phyloP scores from a whole-genome alignment of 2,329 filamentous ascomycete species.

The Sporothrix curviconia region DNA sequence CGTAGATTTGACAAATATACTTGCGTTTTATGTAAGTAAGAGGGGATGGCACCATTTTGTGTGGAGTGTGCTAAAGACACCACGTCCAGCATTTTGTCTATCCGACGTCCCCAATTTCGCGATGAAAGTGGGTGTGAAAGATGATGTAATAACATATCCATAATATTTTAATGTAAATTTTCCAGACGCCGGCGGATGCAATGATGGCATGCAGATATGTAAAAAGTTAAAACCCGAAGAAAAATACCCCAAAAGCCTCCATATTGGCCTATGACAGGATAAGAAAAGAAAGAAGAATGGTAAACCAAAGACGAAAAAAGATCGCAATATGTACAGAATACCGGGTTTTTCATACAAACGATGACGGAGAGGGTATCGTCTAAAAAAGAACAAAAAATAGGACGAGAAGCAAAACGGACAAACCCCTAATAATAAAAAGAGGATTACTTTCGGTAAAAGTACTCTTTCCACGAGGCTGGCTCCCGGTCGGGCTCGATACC shows the following conservation, averaged over 20 bases:
- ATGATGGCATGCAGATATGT: neutral
- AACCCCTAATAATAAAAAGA: neutral
- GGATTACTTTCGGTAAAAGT: neutral
- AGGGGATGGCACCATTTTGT: too few species aligned
- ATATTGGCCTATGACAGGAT: neutral
- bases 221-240: neutral
- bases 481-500: neutral
- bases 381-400: neutral
- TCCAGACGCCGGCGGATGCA: too few species aligned
- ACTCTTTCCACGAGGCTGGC: slow-evolving; percentile 16
- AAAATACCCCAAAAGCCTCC: neutral
- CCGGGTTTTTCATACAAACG: neutral
- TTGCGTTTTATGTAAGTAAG: too few species aligned
- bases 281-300: neutral
- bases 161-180: too few species aligned
- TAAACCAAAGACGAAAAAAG: too few species aligned
- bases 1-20: too few species aligned
- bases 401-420: too few species aligned
- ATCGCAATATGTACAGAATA: neutral
- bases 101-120: too few species aligned
- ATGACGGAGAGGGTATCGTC: neutral
- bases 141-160: too few species aligned
- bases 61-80: too few species aligned
- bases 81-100: too few species aligned
- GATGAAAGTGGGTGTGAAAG: too few species aligned